These are phyloP conservation scores for Epichloe hybrida DNA, from an alignment of 2,329 filamentous ascomycete genomes.

Conservation along the genomic window DNA sequence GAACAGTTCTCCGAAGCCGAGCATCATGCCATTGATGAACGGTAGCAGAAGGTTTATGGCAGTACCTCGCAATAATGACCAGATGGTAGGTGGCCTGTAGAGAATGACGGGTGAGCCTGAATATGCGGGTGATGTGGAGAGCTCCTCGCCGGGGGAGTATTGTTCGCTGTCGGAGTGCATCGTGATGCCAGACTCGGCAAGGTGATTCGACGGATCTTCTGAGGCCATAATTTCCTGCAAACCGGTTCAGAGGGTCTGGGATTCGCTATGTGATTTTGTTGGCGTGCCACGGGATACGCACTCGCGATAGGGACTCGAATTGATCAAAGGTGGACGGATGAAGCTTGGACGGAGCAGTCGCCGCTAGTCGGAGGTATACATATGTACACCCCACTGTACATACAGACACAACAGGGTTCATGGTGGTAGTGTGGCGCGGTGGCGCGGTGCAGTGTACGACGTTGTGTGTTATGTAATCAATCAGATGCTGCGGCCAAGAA, in stretches of 20 bases:
- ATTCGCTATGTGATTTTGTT: neutral
- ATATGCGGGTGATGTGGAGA: constrained; percentile 46
- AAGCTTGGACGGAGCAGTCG: neutral
- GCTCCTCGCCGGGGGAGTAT: constrained; percentile 53
- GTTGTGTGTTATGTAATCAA: neutral
- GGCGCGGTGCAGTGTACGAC: too few species aligned
- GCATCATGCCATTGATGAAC: constrained; percentile 95
- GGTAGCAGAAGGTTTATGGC: constrained; percentile 93
- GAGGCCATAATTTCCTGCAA: constrained; percentile 33
- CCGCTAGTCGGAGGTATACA: neutral
- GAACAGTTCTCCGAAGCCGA: constrained; percentile 93
- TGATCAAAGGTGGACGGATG: neutral
- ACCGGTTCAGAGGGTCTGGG: neutral
- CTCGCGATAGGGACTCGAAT: neutral
- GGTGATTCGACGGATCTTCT: constrained; percentile 35
- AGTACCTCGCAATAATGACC: constrained; percentile 72
- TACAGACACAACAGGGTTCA: neutral
- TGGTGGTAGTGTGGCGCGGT: too few species aligned
- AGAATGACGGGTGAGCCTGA: constrained; percentile 61
- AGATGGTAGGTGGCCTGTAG: constrained; percentile 79
- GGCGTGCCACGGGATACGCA: neutral
- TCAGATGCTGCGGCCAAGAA: neutral
- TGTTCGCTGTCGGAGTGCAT: constrained; percentile 75
- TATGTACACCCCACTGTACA: too few species aligned
- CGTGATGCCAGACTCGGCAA: constrained; percentile 62